Evolutionary conservation across 139 green algal genomes (phyloP).

Genomic region (Chlorokybus atmophyticus): DNA sequence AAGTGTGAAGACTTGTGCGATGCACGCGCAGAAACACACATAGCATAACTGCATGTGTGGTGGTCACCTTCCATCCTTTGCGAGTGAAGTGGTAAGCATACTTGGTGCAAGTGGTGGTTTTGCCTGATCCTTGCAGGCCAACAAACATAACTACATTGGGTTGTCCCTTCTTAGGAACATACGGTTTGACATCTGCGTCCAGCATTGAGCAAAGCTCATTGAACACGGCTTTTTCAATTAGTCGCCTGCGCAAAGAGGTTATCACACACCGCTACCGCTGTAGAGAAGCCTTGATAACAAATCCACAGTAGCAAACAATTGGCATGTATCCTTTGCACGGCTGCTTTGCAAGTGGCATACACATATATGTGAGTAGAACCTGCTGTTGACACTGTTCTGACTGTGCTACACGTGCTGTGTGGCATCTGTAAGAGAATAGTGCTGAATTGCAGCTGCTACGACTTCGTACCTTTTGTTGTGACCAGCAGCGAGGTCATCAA

Average conservation of each 20-base stretch:
- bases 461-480: constrained; percentile 67
- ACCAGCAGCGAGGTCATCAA: constrained; percentile 67
- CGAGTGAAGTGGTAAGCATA: constrained; percentile 88
- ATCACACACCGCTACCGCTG: not conserved
- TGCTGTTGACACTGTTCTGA: too few species aligned
- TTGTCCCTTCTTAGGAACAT: constrained; percentile 67
- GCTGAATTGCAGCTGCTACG: not conserved
- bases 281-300: not conserved
- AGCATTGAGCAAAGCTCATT: constrained; percentile 35
- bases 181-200: constrained; percentile 22
- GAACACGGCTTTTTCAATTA: constrained; percentile 26
- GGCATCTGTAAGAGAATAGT: too few species aligned
- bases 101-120: constrained; percentile 98
- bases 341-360: too few species aligned
- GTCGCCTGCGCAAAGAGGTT: not conserved
- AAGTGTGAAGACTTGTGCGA: too few species aligned
- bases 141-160: constrained; percentile 96
- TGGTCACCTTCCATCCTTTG: constrained; percentile 96
- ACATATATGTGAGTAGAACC: too few species aligned
- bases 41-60: too few species aligned
- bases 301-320: too few species aligned
- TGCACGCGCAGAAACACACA: too few species aligned
- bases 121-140: constrained; percentile 79
- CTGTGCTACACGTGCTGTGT: too few species aligned
- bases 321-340: too few species aligned